Percentiles rank a stretch among this genome's conserved stretches.
phyloP scores from a whole-genome alignment of 768 basidiomycete genomes.

The Pleurotus eryngii region DNA sequence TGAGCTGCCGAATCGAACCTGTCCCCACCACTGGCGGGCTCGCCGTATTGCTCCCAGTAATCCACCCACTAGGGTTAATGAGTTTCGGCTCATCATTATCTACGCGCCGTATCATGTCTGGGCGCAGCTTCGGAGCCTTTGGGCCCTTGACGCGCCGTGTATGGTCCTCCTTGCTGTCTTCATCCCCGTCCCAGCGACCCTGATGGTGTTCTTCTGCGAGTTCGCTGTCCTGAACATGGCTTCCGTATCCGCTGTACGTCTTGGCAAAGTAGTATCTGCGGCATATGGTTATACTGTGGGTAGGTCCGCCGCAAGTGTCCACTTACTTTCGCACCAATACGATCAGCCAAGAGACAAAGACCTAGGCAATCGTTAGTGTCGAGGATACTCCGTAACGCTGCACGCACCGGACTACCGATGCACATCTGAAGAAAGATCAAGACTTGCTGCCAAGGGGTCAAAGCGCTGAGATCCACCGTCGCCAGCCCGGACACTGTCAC shows the following conservation, averaged over 20 bases:
- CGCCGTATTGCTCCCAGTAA: slow-evolving; percentile 32
- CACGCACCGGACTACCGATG: slow-evolving; percentile 66
- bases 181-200: not conserved
- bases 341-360: slow-evolving; percentile 61
- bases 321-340: slow-evolving; percentile 72
- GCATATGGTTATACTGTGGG: not conserved
- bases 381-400: not conserved
- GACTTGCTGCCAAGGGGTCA: slow-evolving; percentile 69
- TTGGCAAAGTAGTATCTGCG: slow-evolving; percentile 65
- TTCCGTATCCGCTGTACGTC: slow-evolving; percentile 54
- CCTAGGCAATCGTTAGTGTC: not conserved
- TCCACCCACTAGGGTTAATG: slow-evolving; percentile 72
- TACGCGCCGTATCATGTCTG: slow-evolving; percentile 79
- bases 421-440: slow-evolving; percentile 79
- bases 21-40: too few relatives aligned
- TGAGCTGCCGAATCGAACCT: not conserved
- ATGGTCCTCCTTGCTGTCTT: slow-evolving; percentile 10
- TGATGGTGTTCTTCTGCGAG: slow-evolving; percentile 11
- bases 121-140: slow-evolving; percentile 36
- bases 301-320: slow-evolving; percentile 5
- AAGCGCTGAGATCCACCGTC: slow-evolving; percentile 62
- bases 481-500: slow-evolving; percentile 78
- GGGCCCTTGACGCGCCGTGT: not conserved
- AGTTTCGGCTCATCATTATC: slow-evolving; percentile 58
- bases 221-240: not conserved